Evolutionary conservation across 2,329 filamentous ascomycete genomes (phyloP).

Genomic region (Lachnellula occidentalis): DNA sequence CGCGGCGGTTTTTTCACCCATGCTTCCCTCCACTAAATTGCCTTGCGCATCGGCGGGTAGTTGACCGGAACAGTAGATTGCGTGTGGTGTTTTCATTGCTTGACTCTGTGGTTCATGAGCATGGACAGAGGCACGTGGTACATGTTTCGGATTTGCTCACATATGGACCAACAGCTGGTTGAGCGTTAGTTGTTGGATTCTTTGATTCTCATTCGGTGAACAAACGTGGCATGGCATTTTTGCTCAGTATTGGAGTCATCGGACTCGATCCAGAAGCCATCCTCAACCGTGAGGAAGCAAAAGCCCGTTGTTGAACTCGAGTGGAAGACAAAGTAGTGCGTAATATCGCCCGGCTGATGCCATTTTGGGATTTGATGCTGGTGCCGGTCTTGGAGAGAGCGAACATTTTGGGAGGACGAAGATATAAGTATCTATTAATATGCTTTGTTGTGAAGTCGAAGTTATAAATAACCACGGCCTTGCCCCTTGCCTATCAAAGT

Average conservation of each 20-base stretch:
- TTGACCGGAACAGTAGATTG: constrained; percentile 61
- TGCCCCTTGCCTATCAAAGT: too few species aligned
- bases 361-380: background rate
- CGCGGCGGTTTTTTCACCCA: constrained; percentile 56
- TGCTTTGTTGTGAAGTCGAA: too few species aligned
- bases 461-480: too few species aligned
- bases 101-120: constrained; percentile 45
- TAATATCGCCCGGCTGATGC: background rate
- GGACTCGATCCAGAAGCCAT: background rate
- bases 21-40: constrained; percentile 44
- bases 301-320: background rate
- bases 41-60: constrained; percentile 26
- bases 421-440: background rate
- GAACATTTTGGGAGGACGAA: background rate
- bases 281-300: background rate
- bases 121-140: constrained; percentile 10
- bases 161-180: constrained; percentile 56
- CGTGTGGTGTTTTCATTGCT: constrained; percentile 59
- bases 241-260: constrained; percentile 45
- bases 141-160: constrained; percentile 34
- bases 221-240: constrained; percentile 48
- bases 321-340: background rate
- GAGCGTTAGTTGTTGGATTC: constrained; percentile 2
- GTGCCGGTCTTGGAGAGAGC: background rate
- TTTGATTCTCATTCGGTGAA: background rate